A percentile compares a stretch with the other conserved stretches of the same genome.
Conservation (phyloP, 2,329 filamentous ascomycete species). For the Diaporthe ampelina region DNA sequence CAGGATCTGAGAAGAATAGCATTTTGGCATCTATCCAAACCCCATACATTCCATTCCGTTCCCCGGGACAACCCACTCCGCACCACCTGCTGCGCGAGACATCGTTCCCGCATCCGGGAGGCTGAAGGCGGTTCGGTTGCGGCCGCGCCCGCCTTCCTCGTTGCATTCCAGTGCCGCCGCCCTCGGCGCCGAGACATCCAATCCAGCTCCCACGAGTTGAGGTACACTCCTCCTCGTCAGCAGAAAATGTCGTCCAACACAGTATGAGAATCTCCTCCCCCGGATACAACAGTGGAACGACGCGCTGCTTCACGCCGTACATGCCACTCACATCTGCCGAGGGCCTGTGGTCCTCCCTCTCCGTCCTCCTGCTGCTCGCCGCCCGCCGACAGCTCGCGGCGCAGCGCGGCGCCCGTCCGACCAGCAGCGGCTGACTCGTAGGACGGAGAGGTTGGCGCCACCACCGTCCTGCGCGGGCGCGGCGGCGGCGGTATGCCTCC, state of each 20-base stretch:
- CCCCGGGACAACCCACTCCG: neutral
- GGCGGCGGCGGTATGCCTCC: too few relatives aligned
- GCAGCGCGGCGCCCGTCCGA: neutral
- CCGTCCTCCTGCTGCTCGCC: neutral
- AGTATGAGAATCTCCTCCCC: too few relatives aligned
- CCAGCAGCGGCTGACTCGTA: conserved; percentile 24
- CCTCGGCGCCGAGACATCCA: neutral
- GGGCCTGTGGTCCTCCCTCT: too few relatives aligned
- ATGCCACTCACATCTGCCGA: conserved; percentile 16
- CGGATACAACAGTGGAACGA: neutral
- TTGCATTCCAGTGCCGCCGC: too few relatives aligned
- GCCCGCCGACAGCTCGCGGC: too few relatives aligned
- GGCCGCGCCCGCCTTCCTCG: neutral
- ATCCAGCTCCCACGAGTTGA: neutral
- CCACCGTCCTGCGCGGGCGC: too few relatives aligned
- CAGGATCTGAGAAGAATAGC: conserved; percentile 38
- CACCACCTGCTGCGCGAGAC: neutral
- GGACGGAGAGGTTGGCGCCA: neutral
- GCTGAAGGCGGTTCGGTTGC: too few relatives aligned
- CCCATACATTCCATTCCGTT: neutral
- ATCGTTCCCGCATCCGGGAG: neutral
- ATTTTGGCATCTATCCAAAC: conserved; percentile 19
- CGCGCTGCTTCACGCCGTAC: too few relatives aligned
- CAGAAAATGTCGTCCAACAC: too few relatives aligned
- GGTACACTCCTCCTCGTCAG: too few relatives aligned